A percentile compares a stretch with the other conserved stretches of the same genome.
Evolutionary conservation across 495 filamentous ascomycete genomes (phyloP).

Genomic region (Sordaria brevicollis): DNA sequence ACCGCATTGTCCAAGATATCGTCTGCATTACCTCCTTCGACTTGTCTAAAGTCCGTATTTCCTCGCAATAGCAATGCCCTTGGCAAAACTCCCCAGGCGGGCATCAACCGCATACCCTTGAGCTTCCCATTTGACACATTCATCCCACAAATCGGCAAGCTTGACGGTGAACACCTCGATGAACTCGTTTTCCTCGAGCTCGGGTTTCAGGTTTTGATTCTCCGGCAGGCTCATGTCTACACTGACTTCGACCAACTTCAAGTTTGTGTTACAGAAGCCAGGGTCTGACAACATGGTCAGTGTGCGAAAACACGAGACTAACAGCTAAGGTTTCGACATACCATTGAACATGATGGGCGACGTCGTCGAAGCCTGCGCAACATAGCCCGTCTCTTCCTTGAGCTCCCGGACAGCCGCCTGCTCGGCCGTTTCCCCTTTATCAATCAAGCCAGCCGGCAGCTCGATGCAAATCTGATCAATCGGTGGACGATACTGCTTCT

Average conservation of each 20-base stretch:
- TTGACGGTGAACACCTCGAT: constrained; percentile 76
- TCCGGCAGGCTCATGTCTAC: constrained; percentile 64
- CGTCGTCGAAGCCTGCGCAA: constrained; percentile 54
- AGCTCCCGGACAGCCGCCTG: constrained; percentile 78
- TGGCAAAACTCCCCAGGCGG: constrained; percentile 70
- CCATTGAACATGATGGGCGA: constrained; percentile 82
- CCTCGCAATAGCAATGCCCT: constrained; percentile 74
- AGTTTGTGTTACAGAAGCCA: constrained; percentile 84
- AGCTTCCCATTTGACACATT: constrained; percentile 56
- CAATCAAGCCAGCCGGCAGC: constrained; percentile 77
- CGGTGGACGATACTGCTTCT: constrained; percentile 84
- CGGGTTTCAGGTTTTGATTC: constrained; percentile 56
- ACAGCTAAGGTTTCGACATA: constrained; percentile 21
- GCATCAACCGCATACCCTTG: constrained; percentile 81
- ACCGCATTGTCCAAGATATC: neutral
- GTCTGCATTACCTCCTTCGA: neutral
- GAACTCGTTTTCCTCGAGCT: constrained; percentile 82
- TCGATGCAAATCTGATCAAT: constrained; percentile 67
- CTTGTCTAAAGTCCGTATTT: constrained; percentile 26
- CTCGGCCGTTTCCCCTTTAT: constrained; percentile 69
- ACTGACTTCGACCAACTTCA: constrained; percentile 70
- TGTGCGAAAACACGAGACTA: neutral
- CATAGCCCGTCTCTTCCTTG: constrained; percentile 89
- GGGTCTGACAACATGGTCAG: constrained; percentile 28
- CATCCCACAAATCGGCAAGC: constrained; percentile 52